These are phyloP conservation scores for Annona squamosa DNA, from an alignment of 164 flowering plant species.

Conservation along the genomic window DNA sequence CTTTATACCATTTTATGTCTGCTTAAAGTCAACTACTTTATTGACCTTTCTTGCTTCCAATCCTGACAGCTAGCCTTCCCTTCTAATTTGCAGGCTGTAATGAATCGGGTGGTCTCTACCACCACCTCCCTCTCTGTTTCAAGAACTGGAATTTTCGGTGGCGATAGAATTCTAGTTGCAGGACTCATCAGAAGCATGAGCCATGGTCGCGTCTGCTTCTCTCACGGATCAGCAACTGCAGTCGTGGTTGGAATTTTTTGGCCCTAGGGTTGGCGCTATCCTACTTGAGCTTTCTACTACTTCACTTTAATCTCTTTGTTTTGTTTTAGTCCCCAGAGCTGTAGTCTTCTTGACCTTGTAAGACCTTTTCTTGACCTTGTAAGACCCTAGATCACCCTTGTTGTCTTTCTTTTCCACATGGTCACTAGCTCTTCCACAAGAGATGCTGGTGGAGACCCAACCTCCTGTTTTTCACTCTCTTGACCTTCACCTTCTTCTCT, in stretches of 20 bases:
- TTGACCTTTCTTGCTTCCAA: neutral
- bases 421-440: slow-evolving; percentile 4
- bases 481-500: slow-evolving; percentile 43
- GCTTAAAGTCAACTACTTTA: neutral
- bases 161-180: neutral
- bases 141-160: slow-evolving; percentile 6
- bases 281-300: slow-evolving; percentile 64
- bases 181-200: neutral
- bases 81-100: slow-evolving; percentile 6
- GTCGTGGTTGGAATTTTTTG: slow-evolving; percentile 1
- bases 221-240: neutral
- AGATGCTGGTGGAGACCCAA: slow-evolving; percentile 5
- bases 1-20: neutral
- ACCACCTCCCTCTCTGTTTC: neutral
- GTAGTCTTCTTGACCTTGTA: slow-evolving; percentile 82
- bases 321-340: slow-evolving; percentile 2
- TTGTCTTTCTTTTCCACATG: neutral
- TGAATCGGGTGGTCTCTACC: slow-evolving; percentile 7
- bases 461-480: slow-evolving; percentile 9
- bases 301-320: slow-evolving; percentile 2
- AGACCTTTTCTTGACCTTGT: slow-evolving; percentile 97
- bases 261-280: slow-evolving; percentile 52
- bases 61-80: neutral
- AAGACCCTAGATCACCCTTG: slow-evolving; percentile 40
- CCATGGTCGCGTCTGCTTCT: neutral